phyloP scores from a whole-genome alignment of 805 yeast species.

The Pichia deserticola region DNA sequence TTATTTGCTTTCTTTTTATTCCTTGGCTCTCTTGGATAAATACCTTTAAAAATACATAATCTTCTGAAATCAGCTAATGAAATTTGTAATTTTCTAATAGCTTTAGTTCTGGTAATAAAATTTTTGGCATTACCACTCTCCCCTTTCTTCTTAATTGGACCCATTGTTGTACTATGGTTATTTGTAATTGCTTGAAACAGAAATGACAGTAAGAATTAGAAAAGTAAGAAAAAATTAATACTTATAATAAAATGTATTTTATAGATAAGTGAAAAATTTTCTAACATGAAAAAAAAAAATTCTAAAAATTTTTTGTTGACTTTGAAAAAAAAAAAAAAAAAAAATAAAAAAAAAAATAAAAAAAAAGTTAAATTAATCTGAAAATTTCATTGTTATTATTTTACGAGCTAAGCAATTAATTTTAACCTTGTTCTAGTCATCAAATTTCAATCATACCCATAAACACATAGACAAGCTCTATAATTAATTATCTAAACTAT shows the following conservation, averaged over 20 bases:
- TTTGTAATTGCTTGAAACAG: too few species aligned
- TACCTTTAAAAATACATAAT: conserved; percentile 95
- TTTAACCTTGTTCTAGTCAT: too few species aligned
- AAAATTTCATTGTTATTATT: too few species aligned
- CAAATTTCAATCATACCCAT: too few species aligned
- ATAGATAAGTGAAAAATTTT: conserved; percentile 1
- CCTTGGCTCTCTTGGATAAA: conserved; percentile 93
- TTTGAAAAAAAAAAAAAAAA: background rate
- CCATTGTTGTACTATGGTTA: conserved; percentile 27
- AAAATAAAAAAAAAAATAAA: too few species aligned
- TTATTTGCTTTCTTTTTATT: conserved; percentile 95
- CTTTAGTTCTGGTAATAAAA: conserved; percentile 90
- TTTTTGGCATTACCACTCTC: conserved; percentile 85
- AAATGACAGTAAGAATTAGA: too few species aligned
- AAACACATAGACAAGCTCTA: too few species aligned
- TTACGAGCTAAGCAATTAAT: too few species aligned
- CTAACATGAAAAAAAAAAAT: background rate
- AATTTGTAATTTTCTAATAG: conserved; percentile 83
- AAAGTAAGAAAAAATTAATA: too few species aligned
- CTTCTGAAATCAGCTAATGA: conserved; percentile 95
- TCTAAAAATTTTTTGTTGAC: background rate
- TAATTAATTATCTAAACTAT: too few species aligned
- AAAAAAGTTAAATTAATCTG: too few species aligned
- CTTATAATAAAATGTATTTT: too few species aligned
- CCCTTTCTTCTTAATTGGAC: conserved; percentile 75